Evolutionary conservation across 352 stramenopile species (phyloP).

Genomic region (Saprolegnia parasitica): DNA sequence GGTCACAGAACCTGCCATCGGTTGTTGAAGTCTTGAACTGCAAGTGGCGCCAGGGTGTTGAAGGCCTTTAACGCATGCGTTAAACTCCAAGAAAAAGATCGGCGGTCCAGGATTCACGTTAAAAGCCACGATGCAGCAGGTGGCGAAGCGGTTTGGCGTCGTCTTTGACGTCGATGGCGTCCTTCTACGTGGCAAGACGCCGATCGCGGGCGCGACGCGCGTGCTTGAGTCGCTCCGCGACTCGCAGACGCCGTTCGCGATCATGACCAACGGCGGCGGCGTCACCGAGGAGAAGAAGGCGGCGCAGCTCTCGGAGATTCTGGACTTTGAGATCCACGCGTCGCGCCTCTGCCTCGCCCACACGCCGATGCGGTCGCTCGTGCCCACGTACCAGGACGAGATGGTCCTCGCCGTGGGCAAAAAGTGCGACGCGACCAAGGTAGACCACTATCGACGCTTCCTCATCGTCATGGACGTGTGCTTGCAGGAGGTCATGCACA

Average conservation of each 20-base stretch:
- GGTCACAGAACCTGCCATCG: neutral
- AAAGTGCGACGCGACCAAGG: slow-evolving; percentile 47
- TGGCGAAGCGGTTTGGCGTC: slow-evolving; percentile 47
- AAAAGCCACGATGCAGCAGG: neutral
- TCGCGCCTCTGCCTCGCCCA: slow-evolving; percentile 69
- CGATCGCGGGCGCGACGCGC: slow-evolving; percentile 58
- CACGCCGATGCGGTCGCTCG: slow-evolving; percentile 74
- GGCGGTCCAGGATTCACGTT: neutral
- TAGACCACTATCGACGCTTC: neutral
- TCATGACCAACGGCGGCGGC: slow-evolving; percentile 85
- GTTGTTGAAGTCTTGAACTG: neutral
- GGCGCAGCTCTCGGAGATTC: slow-evolving; percentile 57
- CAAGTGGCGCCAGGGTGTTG: neutral
- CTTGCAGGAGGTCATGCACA: slow-evolving; percentile 54
- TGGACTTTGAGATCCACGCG: slow-evolving; percentile 49
- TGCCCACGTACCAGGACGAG: slow-evolving; percentile 56
- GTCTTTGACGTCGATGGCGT: slow-evolving; percentile 84
- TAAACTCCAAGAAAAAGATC: neutral
- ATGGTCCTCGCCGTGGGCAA: slow-evolving; percentile 78
- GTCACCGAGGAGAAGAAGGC: slow-evolving; percentile 76
- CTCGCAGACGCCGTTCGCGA: slow-evolving; percentile 61
- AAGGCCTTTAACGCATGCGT: neutral
- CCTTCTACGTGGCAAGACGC: slow-evolving; percentile 63
- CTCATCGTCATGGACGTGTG: neutral
- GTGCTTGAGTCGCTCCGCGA: slow-evolving; percentile 63